Evolutionary conservation across 192 early-diverging fungal species (phyloP).

Genomic region (Dispira simplex): DNA sequence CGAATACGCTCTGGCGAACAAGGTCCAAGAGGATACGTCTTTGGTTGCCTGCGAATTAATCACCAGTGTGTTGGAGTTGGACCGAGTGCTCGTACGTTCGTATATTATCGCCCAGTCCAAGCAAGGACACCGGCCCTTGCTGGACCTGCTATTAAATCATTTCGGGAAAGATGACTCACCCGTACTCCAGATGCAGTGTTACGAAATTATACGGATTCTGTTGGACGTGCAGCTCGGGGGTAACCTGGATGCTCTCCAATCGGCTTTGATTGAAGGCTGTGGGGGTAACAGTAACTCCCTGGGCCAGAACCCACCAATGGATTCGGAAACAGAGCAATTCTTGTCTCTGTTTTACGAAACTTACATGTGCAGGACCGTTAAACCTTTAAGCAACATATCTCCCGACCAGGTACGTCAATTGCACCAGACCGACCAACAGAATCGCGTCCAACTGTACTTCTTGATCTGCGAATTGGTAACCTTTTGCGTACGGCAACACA

Average conservation of each 20-base stretch:
- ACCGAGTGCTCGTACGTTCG: slow-evolving; percentile 56
- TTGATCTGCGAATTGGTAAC: slow-evolving; percentile 62
- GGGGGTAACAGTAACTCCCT: slow-evolving; percentile 8
- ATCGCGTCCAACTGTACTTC: slow-evolving; percentile 8
- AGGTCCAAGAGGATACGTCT: slow-evolving; percentile 31
- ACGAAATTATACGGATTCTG: slow-evolving; percentile 57
- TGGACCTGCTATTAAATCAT: slow-evolving; percentile 49
- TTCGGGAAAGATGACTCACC: slow-evolving; percentile 42
- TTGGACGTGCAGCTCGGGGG: slow-evolving; percentile 38
- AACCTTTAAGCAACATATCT: slow-evolving; percentile 38
- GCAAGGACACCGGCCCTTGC: slow-evolving; percentile 30
- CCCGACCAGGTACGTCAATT: slow-evolving; percentile 17
- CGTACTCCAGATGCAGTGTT: slow-evolving; percentile 49
- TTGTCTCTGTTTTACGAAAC: slow-evolving; percentile 62
- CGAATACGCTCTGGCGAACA: slow-evolving; percentile 43
- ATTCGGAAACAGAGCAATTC: slow-evolving; percentile 57
- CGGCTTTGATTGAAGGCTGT: slow-evolving; percentile 12
- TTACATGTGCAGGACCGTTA: slow-evolving; percentile 39
- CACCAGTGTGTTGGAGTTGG: slow-evolving; percentile 56
- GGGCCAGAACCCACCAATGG: slow-evolving; percentile 14
- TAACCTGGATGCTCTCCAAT: slow-evolving; percentile 15
- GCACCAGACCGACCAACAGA: slow-evolving; percentile 10
- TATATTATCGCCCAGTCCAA: slow-evolving; percentile 46
- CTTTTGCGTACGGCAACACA: slow-evolving; percentile 55
- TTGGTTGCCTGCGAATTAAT: slow-evolving; percentile 54